Evolutionary conservation across 2,329 filamentous ascomycete genomes (phyloP).

Genomic region (Mycosphaerella sp.): DNA sequence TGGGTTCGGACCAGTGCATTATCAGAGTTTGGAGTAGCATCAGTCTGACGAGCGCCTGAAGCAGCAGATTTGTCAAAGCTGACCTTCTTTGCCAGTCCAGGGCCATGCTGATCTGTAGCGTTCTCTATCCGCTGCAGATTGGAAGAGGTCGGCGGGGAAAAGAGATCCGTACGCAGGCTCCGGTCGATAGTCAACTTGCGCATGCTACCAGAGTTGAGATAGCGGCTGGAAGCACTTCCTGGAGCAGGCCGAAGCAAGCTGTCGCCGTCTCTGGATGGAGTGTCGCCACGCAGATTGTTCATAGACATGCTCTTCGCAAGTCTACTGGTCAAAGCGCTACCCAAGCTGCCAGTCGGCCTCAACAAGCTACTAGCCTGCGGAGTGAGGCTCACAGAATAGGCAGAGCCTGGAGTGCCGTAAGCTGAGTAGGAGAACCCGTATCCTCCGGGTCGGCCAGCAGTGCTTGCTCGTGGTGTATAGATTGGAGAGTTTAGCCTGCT

Average conservation of each 20-base stretch:
- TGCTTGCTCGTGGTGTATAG: conserved; percentile 58
- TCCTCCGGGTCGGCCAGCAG: conserved; percentile 41
- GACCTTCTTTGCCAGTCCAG: conserved; percentile 66
- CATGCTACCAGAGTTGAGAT: conserved; percentile 64
- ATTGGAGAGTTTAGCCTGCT: conserved; percentile 60
- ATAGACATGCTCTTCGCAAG: conserved; percentile 84
- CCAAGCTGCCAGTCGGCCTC: conserved; percentile 55
- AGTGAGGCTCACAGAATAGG: conserved; percentile 53
- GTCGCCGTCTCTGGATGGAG: conserved; percentile 61
- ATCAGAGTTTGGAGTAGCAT: conserved; percentile 28
- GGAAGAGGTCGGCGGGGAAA: conserved; percentile 33
- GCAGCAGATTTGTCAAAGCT: conserved; percentile 69
- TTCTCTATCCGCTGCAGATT: conserved; percentile 19
- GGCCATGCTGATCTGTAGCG: conserved; percentile 34
- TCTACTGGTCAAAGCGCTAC: conserved; percentile 46
- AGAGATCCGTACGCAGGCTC: conserved; percentile 66
- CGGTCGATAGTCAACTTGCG: conserved; percentile 93
- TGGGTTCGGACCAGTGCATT: conserved; percentile 48
- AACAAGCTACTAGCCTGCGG: conserved; percentile 61
- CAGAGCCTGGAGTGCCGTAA: conserved; percentile 67
- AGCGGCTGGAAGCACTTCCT: conserved; percentile 54
- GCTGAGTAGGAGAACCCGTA: conserved; percentile 88
- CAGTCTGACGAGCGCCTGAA: conserved; percentile 40
- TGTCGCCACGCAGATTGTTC: conserved; percentile 72
- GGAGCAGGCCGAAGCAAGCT: conserved; percentile 71